These are phyloP conservation scores for Coemansia sp. DNA, from an alignment of 192 early-diverging fungal genomes.

Conservation along the genomic window DNA sequence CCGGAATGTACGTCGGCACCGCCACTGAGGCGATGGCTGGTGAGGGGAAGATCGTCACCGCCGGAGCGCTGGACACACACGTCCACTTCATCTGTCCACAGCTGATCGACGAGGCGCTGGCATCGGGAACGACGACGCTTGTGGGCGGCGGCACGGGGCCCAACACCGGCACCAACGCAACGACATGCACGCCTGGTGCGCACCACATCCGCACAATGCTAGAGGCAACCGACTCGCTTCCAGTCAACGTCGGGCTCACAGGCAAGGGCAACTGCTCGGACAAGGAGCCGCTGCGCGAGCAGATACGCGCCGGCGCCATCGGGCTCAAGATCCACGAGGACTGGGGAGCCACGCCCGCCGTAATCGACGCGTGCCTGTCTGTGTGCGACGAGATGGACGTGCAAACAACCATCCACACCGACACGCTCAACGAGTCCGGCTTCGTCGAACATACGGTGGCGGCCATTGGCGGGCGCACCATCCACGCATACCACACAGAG, in stretches of 20 bases:
- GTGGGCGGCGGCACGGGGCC: constrained; percentile 94
- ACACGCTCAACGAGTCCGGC: constrained; percentile 96
- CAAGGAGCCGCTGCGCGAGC: constrained; percentile 70
- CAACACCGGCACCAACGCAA: constrained; percentile 94
- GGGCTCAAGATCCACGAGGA: constrained; percentile 96
- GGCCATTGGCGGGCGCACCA: constrained; percentile 88
- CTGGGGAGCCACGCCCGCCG: constrained; percentile 93
- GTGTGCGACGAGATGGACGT: constrained; percentile 89
- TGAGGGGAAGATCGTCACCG: constrained; percentile 90
- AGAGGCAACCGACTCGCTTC: constrained; percentile 82
- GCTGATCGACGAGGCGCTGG: constrained; percentile 80
- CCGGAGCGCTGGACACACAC: constrained; percentile 92
- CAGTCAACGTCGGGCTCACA: constrained; percentile 92
- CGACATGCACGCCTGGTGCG: constrained; percentile 89
- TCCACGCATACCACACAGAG: constrained; percentile 96
- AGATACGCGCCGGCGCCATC: constrained; percentile 81
- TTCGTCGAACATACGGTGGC: constrained; percentile 90
- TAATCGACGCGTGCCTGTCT: constrained; percentile 84
- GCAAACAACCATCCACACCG: constrained; percentile 90
- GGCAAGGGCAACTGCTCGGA: constrained; percentile 90
- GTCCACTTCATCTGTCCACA: constrained; percentile 97
- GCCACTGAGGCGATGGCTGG: constrained; percentile 90
- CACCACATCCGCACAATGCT: constrained; percentile 88
- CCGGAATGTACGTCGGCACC: constrained; percentile 85
- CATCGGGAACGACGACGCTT: constrained; percentile 77